Base-by-base conservation (phyloP, 495 filamentous ascomycete genomes). In the Xylaria sp. region DNA sequence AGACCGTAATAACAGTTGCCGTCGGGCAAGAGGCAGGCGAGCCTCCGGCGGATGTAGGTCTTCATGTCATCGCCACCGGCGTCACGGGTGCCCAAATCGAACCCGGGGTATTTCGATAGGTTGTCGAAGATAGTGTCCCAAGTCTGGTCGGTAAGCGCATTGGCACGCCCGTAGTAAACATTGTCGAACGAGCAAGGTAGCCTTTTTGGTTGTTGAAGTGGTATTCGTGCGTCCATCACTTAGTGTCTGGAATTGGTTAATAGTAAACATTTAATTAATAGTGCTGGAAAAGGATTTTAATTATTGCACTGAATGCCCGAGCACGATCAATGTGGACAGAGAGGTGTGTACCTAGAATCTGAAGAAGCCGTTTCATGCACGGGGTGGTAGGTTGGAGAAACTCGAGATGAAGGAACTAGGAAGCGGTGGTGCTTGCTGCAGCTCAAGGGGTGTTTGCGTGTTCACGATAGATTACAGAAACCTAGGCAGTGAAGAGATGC, bases 11-110 rank as follows among this genome's bases (percentile, higher is more conserved):
- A 24, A 33, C 8, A n/a, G 6, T 63, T n/a, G 15, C 26, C 19
- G 21, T 63, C 35, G 11, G 61, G 61, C 41, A 63, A 63, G 26
- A 63, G 61, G 11, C 40, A 63, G 24, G 21, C 61, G 14, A 58
- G 50, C 50, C 21, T 65, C 19, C n/a, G 0, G 35, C 24, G 31
- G 41, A 63, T n/a, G 24, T 33, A n/a, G 26, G 21, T 46, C 26
- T 46, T 46, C 14, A 21, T 5, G 5, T 40, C 33, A 62, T n/a
- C 19, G 69, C 26, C 12, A 11, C 29, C 33, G 21, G n/a, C 24
- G 11, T 3, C 21, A 46, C 17, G 12, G n/a, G 31, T 41, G 4
- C 15, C 19, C 14, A 5, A 35, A 33, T 53, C 37, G 37, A 64
- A 6, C 8, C 19, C 44, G 2, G 9, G 31, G n/a, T 50, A 50